Percentiles rank a stretch among this genome's conserved stretches.
These are phyloP conservation scores for Ceratocystis alfenasii DNA, from an alignment of 2,329 filamentous ascomycete species.

Conservation along the genomic window DNA sequence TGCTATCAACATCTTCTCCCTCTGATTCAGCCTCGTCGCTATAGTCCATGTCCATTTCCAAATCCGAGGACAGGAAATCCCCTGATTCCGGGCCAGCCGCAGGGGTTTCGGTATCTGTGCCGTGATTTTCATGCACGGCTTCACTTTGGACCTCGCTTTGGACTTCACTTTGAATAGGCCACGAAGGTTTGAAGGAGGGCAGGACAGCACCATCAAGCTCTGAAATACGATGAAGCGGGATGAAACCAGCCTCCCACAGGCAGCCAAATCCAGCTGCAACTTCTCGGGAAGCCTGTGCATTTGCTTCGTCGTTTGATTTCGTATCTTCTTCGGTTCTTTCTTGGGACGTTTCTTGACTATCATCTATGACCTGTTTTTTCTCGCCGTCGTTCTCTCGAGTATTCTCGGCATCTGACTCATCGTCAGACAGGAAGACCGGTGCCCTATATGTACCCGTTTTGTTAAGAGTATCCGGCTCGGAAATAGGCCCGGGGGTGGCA, in stretches of 20 bases:
- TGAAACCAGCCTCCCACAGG: not conserved
- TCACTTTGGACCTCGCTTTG: too few relatives aligned
- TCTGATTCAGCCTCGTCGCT: not conserved
- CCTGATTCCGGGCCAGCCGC: not conserved
- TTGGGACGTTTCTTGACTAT: too few relatives aligned
- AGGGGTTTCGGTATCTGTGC: not conserved
- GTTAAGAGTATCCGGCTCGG: not conserved
- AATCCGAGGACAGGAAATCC: not conserved
- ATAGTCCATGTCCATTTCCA: not conserved
- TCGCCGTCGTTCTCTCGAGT: too few relatives aligned
- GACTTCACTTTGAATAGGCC: too few relatives aligned
- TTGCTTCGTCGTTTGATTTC: not conserved
- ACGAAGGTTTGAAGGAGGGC: too few relatives aligned
- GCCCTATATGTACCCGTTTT: slow-evolving; percentile 12
- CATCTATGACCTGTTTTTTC: too few relatives aligned
- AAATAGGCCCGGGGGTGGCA: not conserved
- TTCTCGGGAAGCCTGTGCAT: not conserved
- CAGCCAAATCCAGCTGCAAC: not conserved
- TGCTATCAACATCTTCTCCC: not conserved
- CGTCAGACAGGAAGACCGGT: slow-evolving; percentile 15
- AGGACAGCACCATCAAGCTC: too few relatives aligned
- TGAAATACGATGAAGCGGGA: not conserved
- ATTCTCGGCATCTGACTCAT: slow-evolving; percentile 17
- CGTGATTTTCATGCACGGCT: too few relatives aligned
- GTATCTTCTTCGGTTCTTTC: not conserved